phyloP scores from a whole-genome alignment of 2,329 filamentous ascomycete genomes.

The Bertia moriformis region DNA sequence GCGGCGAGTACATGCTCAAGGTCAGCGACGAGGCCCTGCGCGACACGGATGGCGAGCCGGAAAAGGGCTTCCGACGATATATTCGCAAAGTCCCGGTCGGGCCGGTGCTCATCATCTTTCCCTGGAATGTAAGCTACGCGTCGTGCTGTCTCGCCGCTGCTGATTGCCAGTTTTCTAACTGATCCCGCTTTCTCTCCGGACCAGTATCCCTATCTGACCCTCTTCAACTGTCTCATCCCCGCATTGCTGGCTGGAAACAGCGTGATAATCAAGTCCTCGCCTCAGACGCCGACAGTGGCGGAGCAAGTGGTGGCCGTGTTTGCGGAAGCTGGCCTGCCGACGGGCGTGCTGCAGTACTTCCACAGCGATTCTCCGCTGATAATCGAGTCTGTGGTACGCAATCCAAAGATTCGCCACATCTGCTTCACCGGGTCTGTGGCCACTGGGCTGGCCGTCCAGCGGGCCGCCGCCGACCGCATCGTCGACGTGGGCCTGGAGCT shows the following conservation, averaged over 20 bases:
- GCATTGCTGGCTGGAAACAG: slow-evolving; percentile 82
- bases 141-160: not conserved
- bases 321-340: slow-evolving; percentile 62
- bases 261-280: slow-evolving; percentile 86
- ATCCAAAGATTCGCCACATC: slow-evolving; percentile 63
- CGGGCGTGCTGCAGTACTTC: slow-evolving; percentile 79
- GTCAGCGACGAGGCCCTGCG: slow-evolving; percentile 66
- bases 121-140: slow-evolving; percentile 72
- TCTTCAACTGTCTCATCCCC: slow-evolving; percentile 83
- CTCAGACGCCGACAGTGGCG: slow-evolving; percentile 82
- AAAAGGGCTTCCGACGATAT: slow-evolving; percentile 80
- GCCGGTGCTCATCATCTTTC: slow-evolving; percentile 76
- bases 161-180: slow-evolving; percentile 1
- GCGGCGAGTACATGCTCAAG: slow-evolving; percentile 73
- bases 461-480: slow-evolving; percentile 69
- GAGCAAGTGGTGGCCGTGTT: slow-evolving; percentile 73
- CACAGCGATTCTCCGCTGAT: slow-evolving; percentile 68
- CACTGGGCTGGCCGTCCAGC: slow-evolving; percentile 73
- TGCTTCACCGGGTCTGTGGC: slow-evolving; percentile 92
- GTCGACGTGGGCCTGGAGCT: slow-evolving; percentile 81
- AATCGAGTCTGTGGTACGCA: slow-evolving; percentile 65
- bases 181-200: slow-evolving; percentile 5
- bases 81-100: slow-evolving; percentile 80
- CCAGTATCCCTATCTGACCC: slow-evolving; percentile 85
- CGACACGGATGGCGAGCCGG: slow-evolving; percentile 68